Base-by-base conservation (phyloP, 805 yeast species). In the Suhomyces sp. region DNA sequence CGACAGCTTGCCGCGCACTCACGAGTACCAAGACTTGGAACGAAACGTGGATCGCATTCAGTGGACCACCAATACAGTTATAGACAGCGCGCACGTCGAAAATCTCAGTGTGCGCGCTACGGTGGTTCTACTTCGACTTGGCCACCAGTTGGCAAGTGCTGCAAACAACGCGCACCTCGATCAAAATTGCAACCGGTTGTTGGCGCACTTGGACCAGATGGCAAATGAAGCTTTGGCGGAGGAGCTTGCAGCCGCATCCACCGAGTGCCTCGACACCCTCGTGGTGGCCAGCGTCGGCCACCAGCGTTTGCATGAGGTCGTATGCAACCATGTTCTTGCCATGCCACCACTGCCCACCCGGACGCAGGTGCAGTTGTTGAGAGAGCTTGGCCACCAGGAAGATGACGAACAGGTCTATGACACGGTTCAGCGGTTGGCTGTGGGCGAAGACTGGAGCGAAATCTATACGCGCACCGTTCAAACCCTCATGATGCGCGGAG, bases 21-120 rank as follows among this genome's bases (percentile, higher is more conserved):
- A 75, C 54, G 76, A 74, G 55, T 73, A 66, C 60, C 54, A 64
- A 46, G 60, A 72, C 53, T 47, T 59, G 44, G 70, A 73, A 24
- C 57, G 60, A 49, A 71, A 62, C 54, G 50, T 71, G 15, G 63
- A 63, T 33, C 48, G 66, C 24, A 50, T 68, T 5, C 69, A 65
- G 45, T 42, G 53, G 10, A 26, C 64, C 3, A 38, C 48, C 17
- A 24, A 31, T 23, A 12, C 41, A 4, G 9, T 47, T 4, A 22
- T 38, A n/a, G 35, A 22, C 46, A 15, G 24, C 45, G n/a, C 38
- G 50, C 19, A 40, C 46, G 22, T 49, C 2, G 24, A 19, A n/a
- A n/a, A 46, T 4, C 47, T 53, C 3, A 26, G 42, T 10, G 41
- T 51, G 2, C 57, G 55, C 1, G 26, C 52, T 1, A 31, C 49